These are phyloP conservation scores for Rhytidiadelphus loreus DNA, from an alignment of 225 moss, liverwort and hornwort species.

Conservation along the genomic window DNA sequence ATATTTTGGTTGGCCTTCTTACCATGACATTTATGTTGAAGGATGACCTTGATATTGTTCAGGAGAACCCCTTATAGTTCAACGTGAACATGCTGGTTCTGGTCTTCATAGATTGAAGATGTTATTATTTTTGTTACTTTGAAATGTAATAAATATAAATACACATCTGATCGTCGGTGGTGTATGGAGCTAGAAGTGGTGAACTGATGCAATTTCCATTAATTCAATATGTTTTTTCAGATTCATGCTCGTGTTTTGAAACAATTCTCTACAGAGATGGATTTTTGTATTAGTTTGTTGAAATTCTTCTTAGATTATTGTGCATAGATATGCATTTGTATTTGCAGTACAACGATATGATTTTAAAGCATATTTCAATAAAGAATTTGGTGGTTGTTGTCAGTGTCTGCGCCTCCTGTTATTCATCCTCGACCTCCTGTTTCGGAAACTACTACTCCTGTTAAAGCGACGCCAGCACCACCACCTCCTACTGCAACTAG, in stretches of 20 bases:
- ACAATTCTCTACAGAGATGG: neutral
- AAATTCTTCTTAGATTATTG: neutral
- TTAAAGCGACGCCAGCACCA: conserved; percentile 28
- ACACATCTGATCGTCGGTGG: neutral
- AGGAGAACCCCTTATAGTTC: neutral
- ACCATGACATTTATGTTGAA: neutral
- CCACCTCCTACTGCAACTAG: conserved; percentile 50
- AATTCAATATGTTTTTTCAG: neutral
- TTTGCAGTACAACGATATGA: neutral
- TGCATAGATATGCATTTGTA: neutral
- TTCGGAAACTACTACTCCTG: conserved; percentile 25
- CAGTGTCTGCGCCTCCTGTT: conserved; percentile 53
- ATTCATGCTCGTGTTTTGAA: neutral
- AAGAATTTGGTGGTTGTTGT: conserved; percentile 2
- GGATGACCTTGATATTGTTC: neutral
- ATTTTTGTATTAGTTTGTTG: neutral
- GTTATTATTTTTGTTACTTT: neutral
- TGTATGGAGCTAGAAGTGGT: neutral
- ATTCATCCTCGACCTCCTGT: conserved; percentile 50
- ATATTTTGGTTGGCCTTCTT: neutral
- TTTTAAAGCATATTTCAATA: neutral
- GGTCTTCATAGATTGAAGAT: neutral
- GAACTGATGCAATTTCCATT: neutral
- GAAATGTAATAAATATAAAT: neutral
- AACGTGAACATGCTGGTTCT: neutral